These are phyloP conservation scores for Ustilago cynodontis DNA, from an alignment of 1,284 basidiomycete genomes.

Conservation along the genomic window DNA sequence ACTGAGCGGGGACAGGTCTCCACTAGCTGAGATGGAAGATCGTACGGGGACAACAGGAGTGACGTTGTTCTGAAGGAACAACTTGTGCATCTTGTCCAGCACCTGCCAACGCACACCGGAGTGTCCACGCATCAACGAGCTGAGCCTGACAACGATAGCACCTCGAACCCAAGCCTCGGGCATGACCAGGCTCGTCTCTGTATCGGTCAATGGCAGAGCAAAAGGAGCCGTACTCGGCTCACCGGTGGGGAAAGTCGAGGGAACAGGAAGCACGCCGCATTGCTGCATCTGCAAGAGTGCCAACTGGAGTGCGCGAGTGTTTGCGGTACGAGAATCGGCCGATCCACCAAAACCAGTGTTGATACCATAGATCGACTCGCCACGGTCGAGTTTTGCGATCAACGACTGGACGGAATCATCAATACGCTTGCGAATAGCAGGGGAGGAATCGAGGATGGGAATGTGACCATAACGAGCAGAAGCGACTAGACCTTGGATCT, in stretches of 20 bases:
- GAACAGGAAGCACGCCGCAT: constrained; percentile 60
- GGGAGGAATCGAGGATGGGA: constrained; percentile 52
- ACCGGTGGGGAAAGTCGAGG: constrained; percentile 48
- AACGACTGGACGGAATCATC: constrained; percentile 57
- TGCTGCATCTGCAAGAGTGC: constrained; percentile 65
- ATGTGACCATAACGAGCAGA: constrained; percentile 54
- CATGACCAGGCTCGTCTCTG: constrained; percentile 47
- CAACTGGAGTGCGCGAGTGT: constrained; percentile 60
- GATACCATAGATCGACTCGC: constrained; percentile 62
- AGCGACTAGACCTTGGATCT: constrained; percentile 57
- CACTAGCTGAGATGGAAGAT: constrained; percentile 84
- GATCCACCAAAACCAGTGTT: constrained; percentile 65
- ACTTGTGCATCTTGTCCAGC: constrained; percentile 80
- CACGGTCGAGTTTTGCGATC: constrained; percentile 54
- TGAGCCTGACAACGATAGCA: constrained; percentile 86
- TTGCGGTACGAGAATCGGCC: constrained; percentile 60
- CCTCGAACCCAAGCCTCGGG: constrained; percentile 91
- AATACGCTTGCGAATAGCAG: constrained; percentile 51
- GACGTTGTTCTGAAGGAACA: constrained; percentile 79
- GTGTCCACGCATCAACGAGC: constrained; percentile 79
- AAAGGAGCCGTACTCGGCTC: constrained; percentile 51
- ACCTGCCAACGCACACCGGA: constrained; percentile 85
- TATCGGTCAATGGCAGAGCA: constrained; percentile 49
- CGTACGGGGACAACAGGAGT: constrained; percentile 86
- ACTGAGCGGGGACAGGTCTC: constrained; percentile 72